A percentile compares a stretch with the other conserved stretches of the same genome.
These are phyloP conservation scores for Trichothecium sympodiale DNA, from an alignment of 2,329 filamentous ascomycete species.

Conservation along the genomic window DNA sequence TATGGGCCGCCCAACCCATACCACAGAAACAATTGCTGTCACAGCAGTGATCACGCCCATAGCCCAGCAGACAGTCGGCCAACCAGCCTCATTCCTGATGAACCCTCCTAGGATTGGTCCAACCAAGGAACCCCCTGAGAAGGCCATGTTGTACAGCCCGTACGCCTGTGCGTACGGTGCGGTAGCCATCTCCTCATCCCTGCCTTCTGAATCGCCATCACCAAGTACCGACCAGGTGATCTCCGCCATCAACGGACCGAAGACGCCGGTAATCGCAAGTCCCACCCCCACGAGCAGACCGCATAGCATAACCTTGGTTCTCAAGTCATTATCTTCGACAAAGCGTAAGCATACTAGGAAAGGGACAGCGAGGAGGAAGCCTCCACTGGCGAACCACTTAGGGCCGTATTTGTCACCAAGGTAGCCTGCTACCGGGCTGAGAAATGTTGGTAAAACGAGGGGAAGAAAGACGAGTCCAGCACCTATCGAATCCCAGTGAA, in stretches of 20 bases:
- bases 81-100: conserved; percentile 19
- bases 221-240: conserved; percentile 19
- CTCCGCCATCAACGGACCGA: conserved; percentile 23
- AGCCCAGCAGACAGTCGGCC: conserved; percentile 20
- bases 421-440: conserved; percentile 18
- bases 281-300: conserved; percentile 19
- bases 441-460: conserved; percentile 17
- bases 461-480: conserved; percentile 23
- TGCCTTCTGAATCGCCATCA: conserved; percentile 6
- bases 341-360: conserved; percentile 22
- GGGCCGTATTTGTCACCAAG: conserved; percentile 22
- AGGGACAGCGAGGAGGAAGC: conserved; percentile 20
- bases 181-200: conserved; percentile 10
- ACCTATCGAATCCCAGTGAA: conserved; percentile 21
- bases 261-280: conserved; percentile 17
- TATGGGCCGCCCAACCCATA: conserved; percentile 18
- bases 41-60: conserved; percentile 16
- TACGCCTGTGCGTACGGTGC: conserved; percentile 22
- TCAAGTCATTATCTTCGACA: conserved; percentile 16
- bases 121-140: conserved; percentile 18
- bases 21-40: conserved; percentile 14
- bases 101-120: conserved; percentile 23
- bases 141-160: conserved; percentile 24
- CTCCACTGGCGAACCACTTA: conserved; percentile 20
- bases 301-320: conserved; percentile 19